Base-by-base conservation (phyloP, 2,329 filamentous ascomycete genomes). In the Alternaria gansuensis region DNA sequence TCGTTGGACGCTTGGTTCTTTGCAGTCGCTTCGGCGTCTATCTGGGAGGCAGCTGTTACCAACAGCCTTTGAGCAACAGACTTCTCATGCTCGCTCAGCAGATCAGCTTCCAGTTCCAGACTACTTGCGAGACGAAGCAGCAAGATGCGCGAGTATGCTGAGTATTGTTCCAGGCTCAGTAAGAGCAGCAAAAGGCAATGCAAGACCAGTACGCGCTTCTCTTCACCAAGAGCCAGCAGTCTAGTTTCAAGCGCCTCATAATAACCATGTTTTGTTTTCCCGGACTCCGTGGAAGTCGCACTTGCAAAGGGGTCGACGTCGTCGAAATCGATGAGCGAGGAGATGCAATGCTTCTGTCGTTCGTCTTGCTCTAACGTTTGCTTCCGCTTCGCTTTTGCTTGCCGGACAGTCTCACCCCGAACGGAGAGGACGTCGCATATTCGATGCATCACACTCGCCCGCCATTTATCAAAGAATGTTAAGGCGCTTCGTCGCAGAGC, bases 401-500 rank as follows among this genome's bases (percentile, higher is more conserved):
- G 62, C 4, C 69, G 59, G 7, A 75, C 70, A 2, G 69, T 69
- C 14, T 75, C 72, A 1, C 68, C 67, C 21, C 68, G 51, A 9
- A 75, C 69, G 24, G 65, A 66, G 29, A 83, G 72, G 43, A 92
- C 86, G 63, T 95, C 89, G 28, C 87, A 86, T 29, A 96, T 80
- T 14, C 92, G 86, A 60, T 87, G 84, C 54, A 91, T 80, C 6
- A 96, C 85, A 8, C 82, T 81, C 4, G 86, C 82, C 66, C 91
- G 87, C 93, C 94, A 98, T 67, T 92, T 89, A 58, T 90, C 87
- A 73, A 93, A 96, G 74, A 88, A 88, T 2, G 84, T 80, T 3
- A 95, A 75, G 0, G 87, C 83, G 56, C 90, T 87, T 63, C 85
- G 87, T 77, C 87, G 92, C 69, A 92, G 78, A 68, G 90, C 89